A percentile compares a stretch with the other conserved stretches of the same genome.
phyloP scores from a whole-genome alignment of 2,329 filamentous ascomycete species.

The Coniochaeta sp. region DNA sequence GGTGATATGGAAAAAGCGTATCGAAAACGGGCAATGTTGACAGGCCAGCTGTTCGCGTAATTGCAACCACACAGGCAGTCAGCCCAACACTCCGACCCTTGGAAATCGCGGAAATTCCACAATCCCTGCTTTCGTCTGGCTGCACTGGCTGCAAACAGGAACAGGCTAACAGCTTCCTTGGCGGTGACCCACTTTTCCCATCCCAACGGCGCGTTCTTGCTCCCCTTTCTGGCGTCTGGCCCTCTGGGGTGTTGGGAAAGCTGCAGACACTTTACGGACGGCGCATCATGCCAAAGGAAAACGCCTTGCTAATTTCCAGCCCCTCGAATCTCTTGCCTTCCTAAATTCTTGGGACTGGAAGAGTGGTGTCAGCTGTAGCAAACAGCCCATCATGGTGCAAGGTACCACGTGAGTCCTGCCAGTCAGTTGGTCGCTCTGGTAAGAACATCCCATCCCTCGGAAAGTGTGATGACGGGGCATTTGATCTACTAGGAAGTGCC shows the following conservation, averaged over 20 bases:
- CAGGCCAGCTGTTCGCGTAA: constrained; percentile 1
- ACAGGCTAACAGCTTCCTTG: not conserved
- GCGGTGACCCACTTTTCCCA: not conserved
- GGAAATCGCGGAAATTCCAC: not conserved
- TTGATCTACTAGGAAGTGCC: too few relatives aligned
- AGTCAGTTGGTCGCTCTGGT: not conserved
- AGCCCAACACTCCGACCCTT: not conserved
- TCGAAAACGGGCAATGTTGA: constrained; percentile 1
- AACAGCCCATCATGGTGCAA: not conserved
- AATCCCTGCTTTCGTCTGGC: not conserved
- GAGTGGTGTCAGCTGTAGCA: not conserved
- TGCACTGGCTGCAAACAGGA: not conserved
- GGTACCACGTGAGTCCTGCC: not conserved
- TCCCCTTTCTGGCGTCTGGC: not conserved
- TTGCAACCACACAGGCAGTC: too few relatives aligned
- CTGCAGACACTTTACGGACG: not conserved
- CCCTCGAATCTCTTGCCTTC: not conserved
- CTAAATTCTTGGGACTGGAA: not conserved
- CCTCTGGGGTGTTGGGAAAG: not conserved
- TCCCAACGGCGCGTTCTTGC: not conserved
- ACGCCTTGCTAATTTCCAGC: not conserved
- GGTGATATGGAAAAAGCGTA: not conserved
- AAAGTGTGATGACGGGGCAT: not conserved
- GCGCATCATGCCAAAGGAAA: not conserved
- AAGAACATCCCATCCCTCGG: not conserved